Evolutionary conservation across 345 rosid genomes (phyloP).

Genomic region (Pseudoturritis turrita): DNA sequence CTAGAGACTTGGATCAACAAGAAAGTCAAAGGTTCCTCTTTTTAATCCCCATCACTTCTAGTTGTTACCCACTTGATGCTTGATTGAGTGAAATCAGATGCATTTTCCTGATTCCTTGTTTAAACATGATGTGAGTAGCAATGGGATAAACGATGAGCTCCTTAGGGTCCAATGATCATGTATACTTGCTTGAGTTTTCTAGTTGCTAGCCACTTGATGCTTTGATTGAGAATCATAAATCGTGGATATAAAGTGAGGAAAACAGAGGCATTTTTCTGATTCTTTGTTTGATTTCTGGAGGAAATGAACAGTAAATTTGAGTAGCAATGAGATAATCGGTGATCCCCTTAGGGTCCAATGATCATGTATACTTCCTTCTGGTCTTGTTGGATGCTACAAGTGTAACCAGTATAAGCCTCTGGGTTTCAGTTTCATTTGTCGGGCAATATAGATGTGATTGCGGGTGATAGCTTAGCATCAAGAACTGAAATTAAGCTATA

Average conservation of each 20-base stretch:
- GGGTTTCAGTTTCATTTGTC: neutral
- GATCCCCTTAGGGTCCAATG: neutral
- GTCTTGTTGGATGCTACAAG: neutral
- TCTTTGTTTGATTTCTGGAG: neutral
- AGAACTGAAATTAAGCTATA: neutral
- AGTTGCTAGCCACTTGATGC: neutral
- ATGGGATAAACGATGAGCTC: neutral
- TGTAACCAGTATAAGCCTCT: neutral
- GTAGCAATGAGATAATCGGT: neutral
- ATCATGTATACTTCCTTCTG: neutral
- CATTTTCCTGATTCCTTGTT: neutral
- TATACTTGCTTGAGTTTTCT: neutral
- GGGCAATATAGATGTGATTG: neutral
- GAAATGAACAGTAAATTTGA: neutral
- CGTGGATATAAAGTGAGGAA: neutral
- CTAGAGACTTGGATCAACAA: conserved; percentile 83
- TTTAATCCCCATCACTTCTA: neutral
- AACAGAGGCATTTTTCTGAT: neutral
- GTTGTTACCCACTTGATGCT: neutral
- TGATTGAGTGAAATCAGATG: neutral
- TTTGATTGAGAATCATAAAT: neutral
- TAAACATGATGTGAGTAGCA: neutral
- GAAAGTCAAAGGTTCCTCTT: conserved; percentile 47
- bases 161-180: neutral
- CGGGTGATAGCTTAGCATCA: neutral